Conservation (phyloP, 2,329 filamentous ascomycete species). For the Exophiala aquamarina region DNA sequence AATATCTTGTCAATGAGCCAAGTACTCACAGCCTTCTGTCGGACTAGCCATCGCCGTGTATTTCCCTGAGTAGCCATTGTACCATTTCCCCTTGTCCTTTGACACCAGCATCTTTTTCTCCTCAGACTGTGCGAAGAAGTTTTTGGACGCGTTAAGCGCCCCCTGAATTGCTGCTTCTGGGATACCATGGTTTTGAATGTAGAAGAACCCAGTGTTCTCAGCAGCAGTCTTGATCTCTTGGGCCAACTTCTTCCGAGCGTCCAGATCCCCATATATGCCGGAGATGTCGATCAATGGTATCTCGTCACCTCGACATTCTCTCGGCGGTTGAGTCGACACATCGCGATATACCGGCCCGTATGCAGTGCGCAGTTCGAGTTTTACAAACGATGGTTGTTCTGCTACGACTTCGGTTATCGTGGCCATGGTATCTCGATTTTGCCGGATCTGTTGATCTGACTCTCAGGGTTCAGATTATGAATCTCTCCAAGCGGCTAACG, state of each 20-base stretch:
- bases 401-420: conserved; percentile 2
- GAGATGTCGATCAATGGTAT: conserved; percentile 57
- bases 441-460: too few species aligned
- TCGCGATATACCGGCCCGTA: conserved; percentile 47
- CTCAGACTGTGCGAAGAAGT: conserved; percentile 46
- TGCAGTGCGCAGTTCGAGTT: conserved; percentile 47
- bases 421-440: conserved; percentile 8
- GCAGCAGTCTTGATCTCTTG: conserved; percentile 46
- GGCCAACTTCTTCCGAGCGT: conserved; percentile 43
- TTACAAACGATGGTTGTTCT: conserved; percentile 7
- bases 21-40: conserved; percentile 18
- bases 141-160: conserved; percentile 45
- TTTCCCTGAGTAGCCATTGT: conserved; percentile 20
- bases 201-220: conserved; percentile 50
- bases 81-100: conserved; percentile 46
- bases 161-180: conserved; percentile 39
- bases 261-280: conserved; percentile 36
- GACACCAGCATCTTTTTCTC: conserved; percentile 49
- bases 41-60: conserved; percentile 13
- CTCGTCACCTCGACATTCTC: conserved; percentile 44
- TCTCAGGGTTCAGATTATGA: too few species aligned
- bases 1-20: conserved; percentile 1
- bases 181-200: conserved; percentile 50
- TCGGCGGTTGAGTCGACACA: conserved; percentile 42
- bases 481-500: too few species aligned